Percentiles rank a stretch among this genome's conserved stretches.
Conservation (phyloP, 2,329 filamentous ascomycete species). For the Fusarium tupiense region DNA sequence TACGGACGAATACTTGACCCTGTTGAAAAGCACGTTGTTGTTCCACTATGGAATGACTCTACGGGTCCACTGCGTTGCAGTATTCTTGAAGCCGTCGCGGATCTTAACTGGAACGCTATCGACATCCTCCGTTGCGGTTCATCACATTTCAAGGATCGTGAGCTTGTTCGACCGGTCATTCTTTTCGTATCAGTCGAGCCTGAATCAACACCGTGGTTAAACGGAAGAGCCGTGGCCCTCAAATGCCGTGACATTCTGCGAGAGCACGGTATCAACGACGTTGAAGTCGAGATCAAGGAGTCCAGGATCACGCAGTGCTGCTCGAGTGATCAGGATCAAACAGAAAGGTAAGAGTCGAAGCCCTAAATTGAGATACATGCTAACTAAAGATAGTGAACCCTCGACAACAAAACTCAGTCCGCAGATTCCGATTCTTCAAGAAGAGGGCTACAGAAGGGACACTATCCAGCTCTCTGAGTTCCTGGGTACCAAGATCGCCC, state of each 20-base stretch:
- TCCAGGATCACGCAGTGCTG: not conserved
- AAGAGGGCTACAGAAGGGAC: not conserved
- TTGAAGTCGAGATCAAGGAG: not conserved
- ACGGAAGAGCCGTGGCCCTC: not conserved
- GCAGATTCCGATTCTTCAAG: not conserved
- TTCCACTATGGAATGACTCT: not conserved
- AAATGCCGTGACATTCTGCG: not conserved
- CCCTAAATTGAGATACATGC: rapidly evolving
- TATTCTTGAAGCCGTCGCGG: not conserved
- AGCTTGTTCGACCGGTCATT: not conserved
- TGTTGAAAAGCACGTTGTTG: not conserved
- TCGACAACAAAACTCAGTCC: not conserved
- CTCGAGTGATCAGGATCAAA: not conserved
- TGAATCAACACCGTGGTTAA: not conserved
- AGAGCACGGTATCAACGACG: not conserved
- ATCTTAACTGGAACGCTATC: not conserved
- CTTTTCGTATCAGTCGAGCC: not conserved
- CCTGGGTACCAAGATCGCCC: not conserved
- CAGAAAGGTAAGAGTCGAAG: not conserved
- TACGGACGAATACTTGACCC: not conserved
- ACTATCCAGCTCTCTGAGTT: not conserved
- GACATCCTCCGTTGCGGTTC: not conserved
- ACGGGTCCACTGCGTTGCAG: not conserved
- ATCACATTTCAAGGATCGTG: not conserved
- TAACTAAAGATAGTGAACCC: not conserved